These are phyloP conservation scores for Botryobasidium botryosum DNA, from an alignment of 768 basidiomycete species.

Conservation along the genomic window DNA sequence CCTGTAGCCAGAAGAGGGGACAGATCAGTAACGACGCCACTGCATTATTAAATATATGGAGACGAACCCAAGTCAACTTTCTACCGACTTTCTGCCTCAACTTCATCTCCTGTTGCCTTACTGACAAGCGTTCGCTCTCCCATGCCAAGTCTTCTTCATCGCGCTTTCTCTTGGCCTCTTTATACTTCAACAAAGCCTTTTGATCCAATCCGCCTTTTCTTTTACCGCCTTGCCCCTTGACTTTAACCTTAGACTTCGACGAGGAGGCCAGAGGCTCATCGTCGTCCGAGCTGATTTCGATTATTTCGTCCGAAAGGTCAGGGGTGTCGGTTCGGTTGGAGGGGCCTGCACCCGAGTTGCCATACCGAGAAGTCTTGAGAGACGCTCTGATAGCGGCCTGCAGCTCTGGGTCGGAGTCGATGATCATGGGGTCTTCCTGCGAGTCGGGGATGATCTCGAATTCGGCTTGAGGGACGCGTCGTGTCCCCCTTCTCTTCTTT, in stretches of 20 bases:
- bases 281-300: too few species aligned
- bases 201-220: conserved; percentile 17
- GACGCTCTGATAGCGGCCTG: too few species aligned
- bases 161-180: conserved; percentile 15
- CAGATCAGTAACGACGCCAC: conserved; percentile 10
- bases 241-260: background rate
- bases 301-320: too few species aligned
- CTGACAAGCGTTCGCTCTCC: conserved; percentile 7
- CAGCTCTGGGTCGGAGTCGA: too few species aligned
- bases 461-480: background rate
- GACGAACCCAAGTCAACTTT: conserved; percentile 48
- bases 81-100: conserved; percentile 47
- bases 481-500: background rate
- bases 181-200: conserved; percentile 12
- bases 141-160: conserved; percentile 25
- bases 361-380: too few species aligned
- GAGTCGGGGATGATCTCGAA: background rate
- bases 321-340: too few species aligned
- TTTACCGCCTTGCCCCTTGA: conserved; percentile 7
- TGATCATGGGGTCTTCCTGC: background rate
- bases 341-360: too few species aligned
- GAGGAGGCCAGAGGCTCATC: too few species aligned
- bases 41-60: background rate
- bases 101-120: conserved; percentile 23
- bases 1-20: conserved; percentile 26